phyloP scores from a whole-genome alignment of 2,329 filamentous ascomycete species.

The Penicillium freii region DNA sequence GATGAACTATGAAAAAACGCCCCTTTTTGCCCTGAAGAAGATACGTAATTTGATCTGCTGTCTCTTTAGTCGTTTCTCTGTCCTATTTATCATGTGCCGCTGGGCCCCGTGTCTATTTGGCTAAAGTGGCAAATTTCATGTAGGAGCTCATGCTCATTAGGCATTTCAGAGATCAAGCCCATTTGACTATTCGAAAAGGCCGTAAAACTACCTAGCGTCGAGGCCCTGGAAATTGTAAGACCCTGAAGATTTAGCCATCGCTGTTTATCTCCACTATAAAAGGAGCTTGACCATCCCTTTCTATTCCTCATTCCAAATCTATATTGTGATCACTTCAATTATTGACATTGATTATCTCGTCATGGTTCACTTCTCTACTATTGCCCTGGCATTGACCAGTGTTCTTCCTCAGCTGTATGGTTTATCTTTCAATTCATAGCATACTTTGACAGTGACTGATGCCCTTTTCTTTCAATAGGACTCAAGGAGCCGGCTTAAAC shows the following conservation, averaged over 20 bases:
- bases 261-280: slow-evolving; percentile 6
- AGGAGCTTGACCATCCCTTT: neutral
- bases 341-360: neutral
- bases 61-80: neutral
- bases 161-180: neutral
- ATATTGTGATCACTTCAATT: neutral
- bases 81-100: neutral
- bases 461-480: slow-evolving; percentile 7
- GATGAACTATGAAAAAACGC: neutral
- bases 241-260: neutral
- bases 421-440: neutral
- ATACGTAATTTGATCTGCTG: slow-evolving; percentile 16
- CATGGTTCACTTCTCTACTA: slow-evolving; percentile 22
- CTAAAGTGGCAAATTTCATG: neutral
- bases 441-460: neutral
- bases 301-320: neutral
- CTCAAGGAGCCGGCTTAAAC: slow-evolving; percentile 25
- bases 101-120: neutral
- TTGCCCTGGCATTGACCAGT: slow-evolving; percentile 22
- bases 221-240: neutral
- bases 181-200: slow-evolving; percentile 1
- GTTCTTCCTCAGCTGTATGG: slow-evolving; percentile 25
- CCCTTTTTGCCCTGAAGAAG: slow-evolving; percentile 8
- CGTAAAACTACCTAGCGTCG: slow-evolving; percentile 11
- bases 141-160: neutral